phyloP scores from a whole-genome alignment of 2,329 filamentous ascomycete genomes.

The Fusarium sp. region DNA sequence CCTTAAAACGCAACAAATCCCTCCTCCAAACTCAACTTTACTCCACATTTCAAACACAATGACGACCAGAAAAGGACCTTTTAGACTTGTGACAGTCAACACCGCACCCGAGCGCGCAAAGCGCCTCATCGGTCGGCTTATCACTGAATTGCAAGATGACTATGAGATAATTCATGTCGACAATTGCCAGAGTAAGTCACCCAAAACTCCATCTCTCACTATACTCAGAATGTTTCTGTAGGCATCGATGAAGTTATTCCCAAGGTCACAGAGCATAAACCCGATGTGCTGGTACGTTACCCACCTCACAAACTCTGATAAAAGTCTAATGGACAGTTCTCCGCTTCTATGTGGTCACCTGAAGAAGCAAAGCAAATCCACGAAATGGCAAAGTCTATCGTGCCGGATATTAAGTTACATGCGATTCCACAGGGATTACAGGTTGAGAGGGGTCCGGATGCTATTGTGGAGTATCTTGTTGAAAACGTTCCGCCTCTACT shows the following conservation, averaged over 20 bases:
- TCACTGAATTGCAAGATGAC: slow-evolving; percentile 2
- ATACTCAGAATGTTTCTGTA: no score
- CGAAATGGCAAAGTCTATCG: slow-evolving; percentile 17
- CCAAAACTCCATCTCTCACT: fast-evolving
- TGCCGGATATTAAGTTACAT: slow-evolving; percentile 9
- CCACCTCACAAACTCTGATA: fast-evolving
- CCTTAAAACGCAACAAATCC: background rate
- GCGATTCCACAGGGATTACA: slow-evolving; percentile 15
- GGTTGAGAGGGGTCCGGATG: slow-evolving; percentile 10
- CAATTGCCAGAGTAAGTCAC: background rate
- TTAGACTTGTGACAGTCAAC: slow-evolving; percentile 11
- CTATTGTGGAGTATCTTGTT: slow-evolving; percentile 16
- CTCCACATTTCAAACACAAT: background rate
- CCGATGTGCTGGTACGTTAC: background rate
- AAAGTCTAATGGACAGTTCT: background rate
- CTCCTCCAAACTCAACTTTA: background rate
- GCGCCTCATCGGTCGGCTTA: slow-evolving; percentile 11
- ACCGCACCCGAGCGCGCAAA: slow-evolving; percentile 17
- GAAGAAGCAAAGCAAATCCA: slow-evolving; percentile 18
- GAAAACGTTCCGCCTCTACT: slow-evolving; percentile 19
- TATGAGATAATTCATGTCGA: slow-evolving; percentile 18
- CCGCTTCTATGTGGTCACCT: slow-evolving; percentile 13
- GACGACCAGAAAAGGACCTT: slow-evolving; percentile 7
- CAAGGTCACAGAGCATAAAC: slow-evolving; percentile 13
- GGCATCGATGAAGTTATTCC: slow-evolving; percentile 21